phyloP scores from a whole-genome alignment of 441 rosid genomes.

The California macrophylla region DNA sequence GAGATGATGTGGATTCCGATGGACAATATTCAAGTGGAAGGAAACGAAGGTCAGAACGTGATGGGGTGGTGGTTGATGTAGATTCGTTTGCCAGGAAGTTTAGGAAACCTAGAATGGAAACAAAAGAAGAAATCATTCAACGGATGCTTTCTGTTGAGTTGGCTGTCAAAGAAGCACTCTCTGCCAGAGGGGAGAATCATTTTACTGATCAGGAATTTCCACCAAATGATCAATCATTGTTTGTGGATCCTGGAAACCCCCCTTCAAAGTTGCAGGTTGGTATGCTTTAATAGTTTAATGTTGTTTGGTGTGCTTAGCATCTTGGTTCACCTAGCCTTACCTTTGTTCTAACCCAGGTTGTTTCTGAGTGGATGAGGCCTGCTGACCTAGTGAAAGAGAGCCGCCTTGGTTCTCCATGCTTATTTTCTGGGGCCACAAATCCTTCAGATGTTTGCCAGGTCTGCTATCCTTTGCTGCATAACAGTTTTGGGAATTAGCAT shows the following conservation, averaged over 20 bases:
- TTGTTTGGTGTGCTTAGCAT: conserved; percentile 7
- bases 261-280: conserved; percentile 82
- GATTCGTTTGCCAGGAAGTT: conserved; percentile 92
- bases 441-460: conserved; percentile 99
- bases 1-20: conserved; percentile 99
- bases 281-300: conserved; percentile 18
- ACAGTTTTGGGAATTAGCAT: neutral
- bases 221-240: conserved; percentile 85
- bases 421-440: conserved; percentile 85
- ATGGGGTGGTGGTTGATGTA: conserved; percentile 48
- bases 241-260: conserved; percentile 71
- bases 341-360: conserved; percentile 53
- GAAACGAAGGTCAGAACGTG: conserved; percentile 86
- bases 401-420: conserved; percentile 65
- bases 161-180: conserved; percentile 95
- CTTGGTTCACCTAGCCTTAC: conserved; percentile 21
- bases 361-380: conserved; percentile 97
- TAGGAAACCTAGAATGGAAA: conserved; percentile 93
- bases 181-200: conserved; percentile 70
- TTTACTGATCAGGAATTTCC: conserved; percentile 99
- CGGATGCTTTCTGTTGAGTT: conserved; percentile 94
- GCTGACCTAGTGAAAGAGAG: conserved; percentile 66
- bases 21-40: conserved; percentile 99
- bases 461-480: conserved; percentile 20
- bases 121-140: conserved; percentile 90